Conservation (phyloP, 2,329 filamentous ascomycete species). For the Fusarium coicis region DNA sequence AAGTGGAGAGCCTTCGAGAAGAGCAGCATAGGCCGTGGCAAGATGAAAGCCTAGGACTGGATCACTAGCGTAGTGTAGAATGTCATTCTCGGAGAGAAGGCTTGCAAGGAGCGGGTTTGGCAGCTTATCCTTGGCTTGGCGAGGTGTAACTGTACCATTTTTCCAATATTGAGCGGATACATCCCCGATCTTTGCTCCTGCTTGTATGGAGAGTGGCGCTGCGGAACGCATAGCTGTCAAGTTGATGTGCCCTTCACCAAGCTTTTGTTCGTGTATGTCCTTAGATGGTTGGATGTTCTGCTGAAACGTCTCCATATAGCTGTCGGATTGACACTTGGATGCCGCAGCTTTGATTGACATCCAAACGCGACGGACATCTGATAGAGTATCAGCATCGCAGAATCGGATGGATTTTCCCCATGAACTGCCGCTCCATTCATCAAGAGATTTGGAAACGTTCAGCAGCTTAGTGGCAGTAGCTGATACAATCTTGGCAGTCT, state of each 20-base stretch:
- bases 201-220: constrained; percentile 49
- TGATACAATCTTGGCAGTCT: constrained; percentile 51
- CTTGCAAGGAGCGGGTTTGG: constrained; percentile 60
- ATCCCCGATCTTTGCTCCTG: constrained; percentile 35
- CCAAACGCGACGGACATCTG: constrained; percentile 54
- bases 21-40: constrained; percentile 56
- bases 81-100: constrained; percentile 47
- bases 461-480: constrained; percentile 58
- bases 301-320: constrained; percentile 19
- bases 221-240: constrained; percentile 51
- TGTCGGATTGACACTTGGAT: constrained; percentile 14
- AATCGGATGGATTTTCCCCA: constrained; percentile 61
- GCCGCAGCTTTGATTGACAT: constrained; percentile 34
- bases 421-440: constrained; percentile 55
- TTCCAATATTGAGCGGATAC: constrained; percentile 50
- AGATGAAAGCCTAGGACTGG: constrained; percentile 68
- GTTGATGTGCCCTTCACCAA: constrained; percentile 36
- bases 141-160: constrained; percentile 46
- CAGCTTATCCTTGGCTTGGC: constrained; percentile 14
- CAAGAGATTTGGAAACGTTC: constrained; percentile 49
- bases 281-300: constrained; percentile 35
- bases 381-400: constrained; percentile 59
- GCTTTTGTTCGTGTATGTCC: constrained; percentile 13
- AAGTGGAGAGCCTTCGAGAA: constrained; percentile 54
- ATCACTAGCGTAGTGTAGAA: constrained; percentile 60